Evolutionary conservation across 2,329 filamentous ascomycete genomes (phyloP), one percentile per base, ranked within the genome.

Genomic region (Neoarthrinium moseri): DNA sequence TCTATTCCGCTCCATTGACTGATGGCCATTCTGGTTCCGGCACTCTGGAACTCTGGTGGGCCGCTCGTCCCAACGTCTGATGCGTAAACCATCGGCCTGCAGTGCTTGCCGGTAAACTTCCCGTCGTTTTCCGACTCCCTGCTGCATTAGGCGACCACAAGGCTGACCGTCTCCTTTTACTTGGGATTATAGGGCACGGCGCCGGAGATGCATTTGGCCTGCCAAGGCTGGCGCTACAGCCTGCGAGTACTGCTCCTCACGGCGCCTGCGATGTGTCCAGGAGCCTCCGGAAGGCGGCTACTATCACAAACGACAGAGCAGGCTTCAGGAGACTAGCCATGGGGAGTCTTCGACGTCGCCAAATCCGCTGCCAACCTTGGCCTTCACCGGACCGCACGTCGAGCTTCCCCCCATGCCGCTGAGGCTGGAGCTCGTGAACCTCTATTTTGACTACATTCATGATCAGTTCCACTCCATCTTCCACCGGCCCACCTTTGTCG

Each of bases 391-490:
- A 7, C 40, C 40, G 8, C 26, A 34, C 12, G 40, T 37, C 7
- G 40, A 48, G 33, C 40, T 48, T 7, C 46, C 46, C 24, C 46
- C 40, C 15, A 33, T 48, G 22, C n/a, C 46, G 3, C 6, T 48
- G 27, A 29, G 40, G 21, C 22, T 46, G 32, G 56, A 61, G 44
- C 48, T 61, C 18, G 57, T 64, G 5, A 60, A 66, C 32, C 50
- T 63, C 5, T 66, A 69, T 39, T 57, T 66, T 37, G 51, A 54
- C 29, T 59, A 58, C 36, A 64, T 66, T 18, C 63, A 65, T 42
- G 62, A 64, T 27, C 56, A 62, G 44, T 61, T 62, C 10, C 63
- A 65, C 49, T 59, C 59, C 6, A 50, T 66, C 27, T 65, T 64
- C 48, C 63, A 66, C 47, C 51, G 55, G 22, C 58, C 57, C 4